Evolutionary conservation across 805 yeast species (phyloP), one percentile per base, ranked within the genome.

Genomic region (Isabelozyma heimii): DNA sequence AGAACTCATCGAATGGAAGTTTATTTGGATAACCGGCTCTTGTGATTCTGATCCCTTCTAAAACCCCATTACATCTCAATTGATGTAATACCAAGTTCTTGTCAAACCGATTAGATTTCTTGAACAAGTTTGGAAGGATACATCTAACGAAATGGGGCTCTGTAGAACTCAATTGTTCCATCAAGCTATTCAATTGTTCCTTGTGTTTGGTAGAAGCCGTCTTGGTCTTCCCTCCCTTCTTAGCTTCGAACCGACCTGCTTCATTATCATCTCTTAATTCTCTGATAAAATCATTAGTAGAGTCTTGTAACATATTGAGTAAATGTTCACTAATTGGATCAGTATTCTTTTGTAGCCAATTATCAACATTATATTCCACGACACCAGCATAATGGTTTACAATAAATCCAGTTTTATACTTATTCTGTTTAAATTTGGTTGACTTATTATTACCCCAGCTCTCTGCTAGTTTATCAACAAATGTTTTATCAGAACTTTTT

Each of bases 71-170:
- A 62, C 98, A 94, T 53, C 97, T 77, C 52, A 94, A 75, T 69
- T 94, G 99, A 46, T 88, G 92, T 42, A 94, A 72, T 7, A 94
- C 96, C 20, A 94, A 70, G 28, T 69, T 70, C 56, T 86, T 89
- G 58, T 89, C 90, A 59, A 94, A 87, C 37, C 75, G 71, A 40
- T 80, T 81, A 0, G 97, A 83, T 45, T 75, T 75, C 62, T 92
- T 91, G 42, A 79, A 73, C 51, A 82, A 81, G 62, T 94, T 94
- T 7, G 99, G 99, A 42, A 94, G 73, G 43, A 94, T 94, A 66
- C 99, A 94, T 57, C 99, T 82, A 20, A 94, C 97, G 63, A 94
- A 94, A 65, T 94, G 98, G 2, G 99, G 99, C 61, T 89, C 91
- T 0, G 99, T 94, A 10, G 81, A 71, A 2, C 82, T 75, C 16